These are phyloP conservation scores for Metarhizium guizhouense DNA, from an alignment of 2,329 filamentous ascomycete species.

Conservation along the genomic window DNA sequence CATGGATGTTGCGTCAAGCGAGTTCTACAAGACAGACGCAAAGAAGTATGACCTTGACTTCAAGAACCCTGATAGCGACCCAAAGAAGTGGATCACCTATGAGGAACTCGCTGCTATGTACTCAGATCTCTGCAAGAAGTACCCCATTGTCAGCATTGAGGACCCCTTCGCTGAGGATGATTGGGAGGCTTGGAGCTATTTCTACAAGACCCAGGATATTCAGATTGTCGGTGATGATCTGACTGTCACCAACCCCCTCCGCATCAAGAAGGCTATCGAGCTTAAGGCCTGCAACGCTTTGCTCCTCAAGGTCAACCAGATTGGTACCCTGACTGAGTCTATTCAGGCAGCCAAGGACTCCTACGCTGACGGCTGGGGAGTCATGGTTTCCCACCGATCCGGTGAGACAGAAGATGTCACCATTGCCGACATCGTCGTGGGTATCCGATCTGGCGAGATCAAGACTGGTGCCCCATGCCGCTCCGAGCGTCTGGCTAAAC, in stretches of 20 bases:
- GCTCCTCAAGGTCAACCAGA: constrained; percentile 99
- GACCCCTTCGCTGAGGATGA: constrained; percentile 99
- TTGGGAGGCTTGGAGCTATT: constrained; percentile 99
- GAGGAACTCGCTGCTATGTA: constrained; percentile 93
- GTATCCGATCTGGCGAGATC: constrained; percentile 95
- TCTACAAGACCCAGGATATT: constrained; percentile 98
- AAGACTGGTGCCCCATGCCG: constrained; percentile 95
- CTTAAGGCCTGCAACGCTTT: constrained; percentile 98
- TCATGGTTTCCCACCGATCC: constrained; percentile 99
- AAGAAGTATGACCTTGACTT: constrained; percentile 99
- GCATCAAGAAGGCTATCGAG: constrained; percentile 99
- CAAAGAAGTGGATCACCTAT: constrained; percentile 96
- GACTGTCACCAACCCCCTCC: constrained; percentile 96
- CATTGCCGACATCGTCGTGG: constrained; percentile 95
- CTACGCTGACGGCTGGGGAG: constrained; percentile 89
- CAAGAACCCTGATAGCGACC: constrained; percentile 98
- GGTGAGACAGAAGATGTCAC: constrained; percentile 99
- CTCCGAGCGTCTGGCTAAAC: constrained; percentile 97
- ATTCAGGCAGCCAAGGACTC: constrained; percentile 99
- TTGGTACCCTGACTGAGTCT: constrained; percentile 95
- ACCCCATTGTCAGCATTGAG: constrained; percentile 98
- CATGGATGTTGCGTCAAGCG: constrained; percentile 97
- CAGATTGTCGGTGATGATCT: constrained; percentile 98
- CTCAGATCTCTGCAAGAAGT: constrained; percentile 80
- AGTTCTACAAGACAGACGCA: constrained; percentile 95